Evolutionary conservation across 169 alveolate genomes (phyloP), one percentile per base, ranked within the genome.

Genomic region (Eimeria necatrix): DNA sequence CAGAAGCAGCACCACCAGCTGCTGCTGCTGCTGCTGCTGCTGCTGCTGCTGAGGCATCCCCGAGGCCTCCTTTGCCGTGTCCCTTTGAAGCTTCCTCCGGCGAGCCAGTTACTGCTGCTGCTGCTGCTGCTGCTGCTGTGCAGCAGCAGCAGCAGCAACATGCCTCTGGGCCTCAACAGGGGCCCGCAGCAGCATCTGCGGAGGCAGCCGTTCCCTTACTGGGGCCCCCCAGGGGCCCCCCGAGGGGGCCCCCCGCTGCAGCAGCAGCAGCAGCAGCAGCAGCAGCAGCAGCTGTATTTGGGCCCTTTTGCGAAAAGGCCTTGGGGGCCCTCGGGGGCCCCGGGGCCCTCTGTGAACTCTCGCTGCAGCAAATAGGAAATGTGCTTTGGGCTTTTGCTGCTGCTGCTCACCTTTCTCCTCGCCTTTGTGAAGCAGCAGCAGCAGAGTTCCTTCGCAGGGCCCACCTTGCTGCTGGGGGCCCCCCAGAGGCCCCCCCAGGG

Each of bases 181-280:
- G 78, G 78, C 22, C 78, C 78, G n/a, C 78, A 61, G 73, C 24
- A 7, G 24, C 73, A n/a, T n/a, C n/a, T n/a, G n/a, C n/a, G n/a
- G n/a, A n/a, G n/a, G n/a, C n/a, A n/a, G n/a, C n/a, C n/a, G n/a
- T 14, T 26, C n/a, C 73, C n/a, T 61, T 61, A 10, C n/a, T n/a
- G 78, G 78, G 78, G 78, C 49, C 78, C 78, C 78, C 78, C 78
- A 48, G 78, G 78, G 78, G 48, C 78, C 78, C 78, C 78, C 78
- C 3, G 4, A 48, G 48, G n/a, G n/a, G n/a, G n/a, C n/a, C n/a
- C n/a, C n/a, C n/a, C n/a, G n/a, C n/a, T n/a, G n/a, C n/a, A n/a
- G n/a, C n/a, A n/a, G n/a, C n/a, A n/a, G n/a, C n/a, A n/a, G n/a
- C n/a, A n/a, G n/a, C n/a, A n/a, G n/a, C n/a, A n/a, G n/a, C n/a